phyloP scores from a whole-genome alignment of 306 rosid species.

The peach (Prunus persica) region DNA sequence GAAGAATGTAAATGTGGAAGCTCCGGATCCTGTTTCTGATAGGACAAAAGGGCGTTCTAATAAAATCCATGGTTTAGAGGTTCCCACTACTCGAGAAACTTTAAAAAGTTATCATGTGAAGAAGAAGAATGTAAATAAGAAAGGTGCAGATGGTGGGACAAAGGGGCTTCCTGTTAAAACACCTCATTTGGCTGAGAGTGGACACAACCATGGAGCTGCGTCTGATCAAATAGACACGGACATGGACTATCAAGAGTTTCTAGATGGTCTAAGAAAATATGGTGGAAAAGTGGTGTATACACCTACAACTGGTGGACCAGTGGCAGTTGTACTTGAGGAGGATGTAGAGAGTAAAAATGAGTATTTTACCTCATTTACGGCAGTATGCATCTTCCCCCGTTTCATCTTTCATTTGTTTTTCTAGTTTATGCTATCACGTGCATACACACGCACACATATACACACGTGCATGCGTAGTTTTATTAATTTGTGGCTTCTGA shows the following conservation, averaged over 20 bases:
- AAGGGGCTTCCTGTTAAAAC: background rate
- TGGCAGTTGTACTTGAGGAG: slow-evolving; percentile 12
- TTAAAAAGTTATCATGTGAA: background rate
- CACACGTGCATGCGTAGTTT: background rate
- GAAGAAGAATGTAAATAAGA: background rate
- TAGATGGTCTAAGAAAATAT: slow-evolving; percentile 5
- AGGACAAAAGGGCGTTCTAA: background rate
- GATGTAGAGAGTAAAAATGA: slow-evolving; percentile 33
- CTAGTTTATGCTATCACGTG: background rate
- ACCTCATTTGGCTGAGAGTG: background rate
- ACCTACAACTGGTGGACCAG: slow-evolving; percentile 12
- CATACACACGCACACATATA: background rate
- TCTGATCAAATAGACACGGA: slow-evolving; percentile 14
- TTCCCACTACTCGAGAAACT: background rate
- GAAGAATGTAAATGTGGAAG: slow-evolving; percentile 2
- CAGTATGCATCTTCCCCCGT: slow-evolving; percentile 37
- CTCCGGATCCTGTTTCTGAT: background rate
- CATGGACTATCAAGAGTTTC: slow-evolving; percentile 28
- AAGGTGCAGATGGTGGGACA: background rate
- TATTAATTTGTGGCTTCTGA: slow-evolving; percentile 1
- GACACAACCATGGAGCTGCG: slow-evolving; percentile 1
- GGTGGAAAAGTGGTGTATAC: slow-evolving; percentile 18
- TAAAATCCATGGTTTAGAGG: background rate
- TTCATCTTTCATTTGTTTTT: slow-evolving; percentile 6
- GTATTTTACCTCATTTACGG: slow-evolving; percentile 30